Evolutionary conservation across 805 yeast genomes (phyloP), one percentile per base, ranked within the genome.

Genomic region (Candida maltosa): DNA sequence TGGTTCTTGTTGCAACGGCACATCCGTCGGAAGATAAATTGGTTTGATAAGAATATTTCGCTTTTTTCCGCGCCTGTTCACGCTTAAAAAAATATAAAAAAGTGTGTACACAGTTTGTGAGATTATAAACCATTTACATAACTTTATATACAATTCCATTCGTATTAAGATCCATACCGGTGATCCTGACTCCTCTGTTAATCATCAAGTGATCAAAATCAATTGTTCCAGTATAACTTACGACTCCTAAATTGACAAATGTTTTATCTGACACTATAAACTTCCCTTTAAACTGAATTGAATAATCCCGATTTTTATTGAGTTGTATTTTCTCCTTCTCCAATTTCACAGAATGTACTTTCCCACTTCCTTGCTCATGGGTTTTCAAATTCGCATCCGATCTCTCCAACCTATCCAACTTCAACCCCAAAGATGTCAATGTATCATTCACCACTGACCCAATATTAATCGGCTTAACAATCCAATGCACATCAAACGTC

Each of bases 151-250:
- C 21, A 25, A 24, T 34, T 4, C 33, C 38, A 34, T 30, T 22
- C 26, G 16, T 26, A 5, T 19, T 31, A 28, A 56, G 36, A 11
- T 54, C 51, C 43, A 59, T 43, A 9, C 42, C 39, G 5, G 31
- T 29, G 9, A 64, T 43, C 31, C 58, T 56, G 21, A 59, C 53
- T 2, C 70, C 70, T 20, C 58, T 40, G 39, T 57, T 52, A 18
- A 61, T 54, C 27, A 47, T 45, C 18, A 54, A 31, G 37, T 64
- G 70, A 37, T 52, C 51, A 31, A 51, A 46, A 35, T 63, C 69
- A 16, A 64, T 40, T 9, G 33, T 34, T 1, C 68, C 70, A 12
- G 37, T 32, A 42, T 60, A 64, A 10, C 21, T 16, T 9, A 55
- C 38, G 3, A 32, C 25, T 0, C 63, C 63, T 16, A 27, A n/a